Conservation (phyloP, 129 eudicot genomes). For the Cynara cardunculus region DNA sequence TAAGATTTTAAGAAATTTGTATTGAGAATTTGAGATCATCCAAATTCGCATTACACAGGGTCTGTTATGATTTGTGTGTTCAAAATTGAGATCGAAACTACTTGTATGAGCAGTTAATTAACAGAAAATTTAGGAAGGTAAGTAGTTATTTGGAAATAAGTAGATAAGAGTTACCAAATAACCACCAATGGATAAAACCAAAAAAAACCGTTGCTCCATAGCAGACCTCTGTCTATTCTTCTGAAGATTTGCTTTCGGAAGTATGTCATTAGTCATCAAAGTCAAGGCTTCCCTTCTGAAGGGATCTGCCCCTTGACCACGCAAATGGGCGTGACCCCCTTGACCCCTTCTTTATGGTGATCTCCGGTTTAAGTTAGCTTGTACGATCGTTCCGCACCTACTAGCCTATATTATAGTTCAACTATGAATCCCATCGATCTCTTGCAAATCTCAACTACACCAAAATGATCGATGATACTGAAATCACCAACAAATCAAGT, state of each 20-base stretch:
- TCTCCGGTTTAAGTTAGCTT: too few relatives aligned
- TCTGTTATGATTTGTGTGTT: background rate
- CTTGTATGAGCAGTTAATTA: background rate
- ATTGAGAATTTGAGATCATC: background rate
- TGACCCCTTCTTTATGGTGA: too few relatives aligned
- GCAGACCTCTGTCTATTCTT: background rate
- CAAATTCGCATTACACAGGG: background rate
- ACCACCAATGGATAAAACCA: background rate
- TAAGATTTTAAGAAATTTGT: background rate
- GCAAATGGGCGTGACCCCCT: too few relatives aligned
- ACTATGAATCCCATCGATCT: background rate
- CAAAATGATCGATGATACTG: background rate
- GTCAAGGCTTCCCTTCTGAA: too few relatives aligned
- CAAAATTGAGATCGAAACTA: background rate
- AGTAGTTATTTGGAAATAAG: background rate
- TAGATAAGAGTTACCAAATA: background rate
- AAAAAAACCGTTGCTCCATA: background rate
- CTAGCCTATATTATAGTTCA: too few relatives aligned
- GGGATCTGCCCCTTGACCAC: too few relatives aligned
- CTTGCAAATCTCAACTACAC: background rate
- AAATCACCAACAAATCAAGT: background rate
- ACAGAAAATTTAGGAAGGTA: background rate
- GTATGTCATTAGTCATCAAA: too few relatives aligned
- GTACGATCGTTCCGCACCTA: too few relatives aligned
- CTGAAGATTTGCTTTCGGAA: background rate